Evolutionary conservation across 148 eudicot genomes (phyloP), one percentile per base, ranked within the genome.

Genomic region (Dianthus caryophyllus): DNA sequence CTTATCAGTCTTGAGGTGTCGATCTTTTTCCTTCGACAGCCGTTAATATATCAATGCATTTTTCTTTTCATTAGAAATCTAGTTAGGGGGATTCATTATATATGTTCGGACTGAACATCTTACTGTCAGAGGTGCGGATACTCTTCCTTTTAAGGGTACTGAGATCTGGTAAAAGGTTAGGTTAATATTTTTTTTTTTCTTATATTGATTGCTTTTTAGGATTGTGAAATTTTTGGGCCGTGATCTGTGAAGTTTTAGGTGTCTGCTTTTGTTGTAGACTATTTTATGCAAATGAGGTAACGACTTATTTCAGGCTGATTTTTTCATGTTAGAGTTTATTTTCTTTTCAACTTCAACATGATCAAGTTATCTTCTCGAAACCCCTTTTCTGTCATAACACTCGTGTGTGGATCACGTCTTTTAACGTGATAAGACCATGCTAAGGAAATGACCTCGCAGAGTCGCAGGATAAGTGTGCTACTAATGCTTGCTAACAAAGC

Each of bases 1-100:
- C 70, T 72, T 69, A 74, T 92, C 69, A 62, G 67, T 76, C 93
- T 92, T 53, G 88, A 92, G 97, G 96, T 92, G 67, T 73, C 66
- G 21, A 59, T 68, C 44, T 73, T 81, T 56, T 47, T 41, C 25
- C 25, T 68, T 73, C n/a, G 54, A 52, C 27, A 13, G 24, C 47
- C 51, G 49, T 68, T 43, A 21, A 29, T 54, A 29, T 13, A 24
- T 38, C 46, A 31, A 31, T 15, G 38, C 53, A 43, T 9, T 10
- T 44, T 44, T 41, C 51, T 63, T 63, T 64, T 64, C 46, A 43
- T 39, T 30, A 29, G 16, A 27, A 36, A 14, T 53, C 29, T 30
- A 15, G 18, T 4, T 46, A 59, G 53, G 25, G 33, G 50, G 3
- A 38, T 63, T 33, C 54, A 29, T 26, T 48, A 0, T 46, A 17